Conservation (phyloP, 768 basidiomycete genomes). For the Gymnopilus dilepis region DNA sequence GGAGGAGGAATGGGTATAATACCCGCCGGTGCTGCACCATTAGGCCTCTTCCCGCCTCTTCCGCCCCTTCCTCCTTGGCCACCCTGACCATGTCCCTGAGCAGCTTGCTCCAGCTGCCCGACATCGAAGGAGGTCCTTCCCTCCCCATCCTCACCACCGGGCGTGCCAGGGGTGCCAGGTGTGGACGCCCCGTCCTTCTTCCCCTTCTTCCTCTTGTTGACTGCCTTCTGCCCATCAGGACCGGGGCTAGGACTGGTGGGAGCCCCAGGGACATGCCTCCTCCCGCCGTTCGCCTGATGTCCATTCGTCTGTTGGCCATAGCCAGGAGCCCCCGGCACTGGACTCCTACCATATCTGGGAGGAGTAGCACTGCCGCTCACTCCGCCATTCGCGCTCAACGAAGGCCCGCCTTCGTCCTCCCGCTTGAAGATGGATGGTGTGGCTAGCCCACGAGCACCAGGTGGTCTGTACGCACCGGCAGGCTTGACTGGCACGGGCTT, state of each 20-base stretch:
- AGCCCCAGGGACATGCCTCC: slow-evolving; percentile 80
- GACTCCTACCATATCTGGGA: slow-evolving; percentile 64
- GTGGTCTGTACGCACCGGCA: slow-evolving; percentile 91
- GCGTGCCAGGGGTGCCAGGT: slow-evolving; percentile 30
- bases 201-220: slow-evolving; percentile 60
- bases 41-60: slow-evolving; percentile 39
- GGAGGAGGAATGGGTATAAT: slow-evolving; percentile 12
- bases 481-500: slow-evolving; percentile 68
- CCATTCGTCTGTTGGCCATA: slow-evolving; percentile 39
- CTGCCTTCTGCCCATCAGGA: slow-evolving; percentile 50
- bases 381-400: slow-evolving; percentile 45
- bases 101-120: slow-evolving; percentile 24
- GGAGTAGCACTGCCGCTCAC: slow-evolving; percentile 66
- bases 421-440: slow-evolving; percentile 91
- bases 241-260: slow-evolving; percentile 55
- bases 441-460: slow-evolving; percentile 87
- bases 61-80: slow-evolving; percentile 5
- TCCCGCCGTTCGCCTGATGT: slow-evolving; percentile 42
- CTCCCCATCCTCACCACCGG: slow-evolving; percentile 51
- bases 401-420: slow-evolving; percentile 86
- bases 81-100: slow-evolving; percentile 25
- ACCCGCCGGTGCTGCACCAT: slow-evolving; percentile 16
- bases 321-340: slow-evolving; percentile 55
- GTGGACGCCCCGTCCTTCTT: slow-evolving; percentile 38
- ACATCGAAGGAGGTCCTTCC: slow-evolving; percentile 27